These are phyloP conservation scores for Corniculantispora saksenae DNA, from an alignment of 2,329 filamentous ascomycete species.

Conservation along the genomic window DNA sequence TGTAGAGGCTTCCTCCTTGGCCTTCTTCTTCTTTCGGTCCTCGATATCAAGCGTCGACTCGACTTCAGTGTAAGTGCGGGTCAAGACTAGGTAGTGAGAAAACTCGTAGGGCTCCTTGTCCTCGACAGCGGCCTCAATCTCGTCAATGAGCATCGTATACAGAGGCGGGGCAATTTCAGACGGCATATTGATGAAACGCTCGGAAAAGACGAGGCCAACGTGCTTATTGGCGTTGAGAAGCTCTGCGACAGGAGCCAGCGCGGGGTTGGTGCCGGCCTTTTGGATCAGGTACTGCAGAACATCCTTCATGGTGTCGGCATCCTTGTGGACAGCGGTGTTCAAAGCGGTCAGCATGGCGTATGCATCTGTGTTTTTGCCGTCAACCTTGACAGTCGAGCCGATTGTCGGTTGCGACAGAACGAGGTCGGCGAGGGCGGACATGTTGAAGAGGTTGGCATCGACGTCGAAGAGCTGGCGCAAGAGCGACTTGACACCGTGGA, in stretches of 20 bases:
- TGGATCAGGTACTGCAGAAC: constrained; percentile 70
- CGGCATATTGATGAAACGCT: constrained; percentile 96
- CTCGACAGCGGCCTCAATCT: constrained; percentile 83
- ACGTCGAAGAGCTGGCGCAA: constrained; percentile 90
- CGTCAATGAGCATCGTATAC: constrained; percentile 91
- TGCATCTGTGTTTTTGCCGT: constrained; percentile 87
- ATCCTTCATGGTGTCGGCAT: constrained; percentile 70
- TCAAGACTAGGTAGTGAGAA: constrained; percentile 87
- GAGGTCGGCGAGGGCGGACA: constrained; percentile 82
- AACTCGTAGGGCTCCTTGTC: constrained; percentile 93
- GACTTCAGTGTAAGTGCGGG: constrained; percentile 90
- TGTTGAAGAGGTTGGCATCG: constrained; percentile 81
- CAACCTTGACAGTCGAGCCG: constrained; percentile 95
- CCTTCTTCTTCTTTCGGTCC: constrained; percentile 63
- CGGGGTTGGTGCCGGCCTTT: constrained; percentile 53
- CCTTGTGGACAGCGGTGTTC: constrained; percentile 77
- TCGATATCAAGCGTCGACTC: constrained; percentile 75
- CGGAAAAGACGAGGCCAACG: constrained; percentile 84
- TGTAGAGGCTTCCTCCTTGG: constrained; percentile 58
- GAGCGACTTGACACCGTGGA: constrained; percentile 89
- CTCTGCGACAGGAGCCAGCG: constrained; percentile 57
- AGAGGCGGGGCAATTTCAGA: constrained; percentile 87
- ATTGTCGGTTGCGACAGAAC: constrained; percentile 84
- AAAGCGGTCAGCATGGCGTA: constrained; percentile 90
- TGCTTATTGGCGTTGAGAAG: constrained; percentile 58